These are phyloP conservation scores for Umbilicaria muhlenbergii DNA, from an alignment of 495 filamentous ascomycete genomes.

Conservation along the genomic window DNA sequence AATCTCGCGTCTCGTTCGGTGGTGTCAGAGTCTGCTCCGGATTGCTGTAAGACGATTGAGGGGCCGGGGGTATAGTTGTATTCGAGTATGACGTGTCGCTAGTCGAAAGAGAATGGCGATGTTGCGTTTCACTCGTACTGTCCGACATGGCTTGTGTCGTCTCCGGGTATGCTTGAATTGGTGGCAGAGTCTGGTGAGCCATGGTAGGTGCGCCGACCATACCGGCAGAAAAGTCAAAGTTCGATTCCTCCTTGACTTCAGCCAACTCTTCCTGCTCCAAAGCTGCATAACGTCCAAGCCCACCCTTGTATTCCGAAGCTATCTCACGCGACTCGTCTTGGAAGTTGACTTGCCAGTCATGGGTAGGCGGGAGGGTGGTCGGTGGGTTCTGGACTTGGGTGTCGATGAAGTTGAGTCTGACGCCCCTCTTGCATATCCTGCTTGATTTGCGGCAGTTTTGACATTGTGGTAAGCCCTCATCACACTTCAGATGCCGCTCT, in stretches of 20 bases:
- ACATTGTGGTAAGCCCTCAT: conserved; percentile 69
- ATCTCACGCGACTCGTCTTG: conserved; percentile 83
- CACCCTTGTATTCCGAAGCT: conserved; percentile 82
- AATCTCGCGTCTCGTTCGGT: conserved; percentile 30
- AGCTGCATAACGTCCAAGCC: conserved; percentile 55
- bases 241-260: conserved; percentile 19
- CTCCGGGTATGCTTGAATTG: conserved; percentile 23
- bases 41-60: conserved; percentile 20
- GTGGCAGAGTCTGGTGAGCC: conserved; percentile 26
- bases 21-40: conserved; percentile 31
- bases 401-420: conserved; percentile 89
- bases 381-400: conserved; percentile 59
- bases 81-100: conserved; percentile 18
- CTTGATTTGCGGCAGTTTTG: conserved; percentile 82
- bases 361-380: conserved; percentile 36
- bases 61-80: conserved; percentile 10
- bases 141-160: conserved; percentile 13
- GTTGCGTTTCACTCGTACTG: conserved; percentile 13
- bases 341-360: conserved; percentile 61
- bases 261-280: conserved; percentile 22
- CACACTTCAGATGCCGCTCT: conserved; percentile 64
- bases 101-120: conserved; percentile 17
- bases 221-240: conserved; percentile 23
- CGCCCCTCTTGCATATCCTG: conserved; percentile 68
- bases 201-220: conserved; percentile 18